Conservation (phyloP, 2,329 filamentous ascomycete genomes). For the Rachicladosporium sp. region DNA sequence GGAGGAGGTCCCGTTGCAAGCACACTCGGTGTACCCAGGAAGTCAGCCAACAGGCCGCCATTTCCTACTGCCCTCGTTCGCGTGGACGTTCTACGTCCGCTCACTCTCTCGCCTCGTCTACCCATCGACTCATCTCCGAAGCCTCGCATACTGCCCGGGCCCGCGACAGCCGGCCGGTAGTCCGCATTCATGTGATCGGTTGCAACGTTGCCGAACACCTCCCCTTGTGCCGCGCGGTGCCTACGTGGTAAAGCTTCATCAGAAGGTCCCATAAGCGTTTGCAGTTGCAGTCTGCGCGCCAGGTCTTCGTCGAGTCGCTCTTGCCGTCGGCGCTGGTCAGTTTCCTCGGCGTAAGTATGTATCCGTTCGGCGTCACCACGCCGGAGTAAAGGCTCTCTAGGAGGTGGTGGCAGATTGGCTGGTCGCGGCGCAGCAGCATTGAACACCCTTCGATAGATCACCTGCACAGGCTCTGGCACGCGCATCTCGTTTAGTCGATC, state of each 20-base stretch:
- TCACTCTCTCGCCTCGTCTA: conserved; percentile 19
- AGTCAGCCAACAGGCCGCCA: conserved; percentile 19
- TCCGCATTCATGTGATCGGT: conserved; percentile 52
- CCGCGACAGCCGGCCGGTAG: conserved; percentile 27
- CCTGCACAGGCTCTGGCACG: conserved; percentile 31
- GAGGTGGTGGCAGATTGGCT: conserved; percentile 9
- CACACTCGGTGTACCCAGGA: conserved; percentile 24
- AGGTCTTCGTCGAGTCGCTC: conserved; percentile 38
- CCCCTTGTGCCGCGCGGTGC: conserved; percentile 19
- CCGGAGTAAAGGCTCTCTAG: conserved; percentile 2
- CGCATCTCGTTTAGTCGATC: conserved; percentile 45
- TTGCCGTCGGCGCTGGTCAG: conserved; percentile 28
- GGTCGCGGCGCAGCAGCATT: conserved; percentile 10
- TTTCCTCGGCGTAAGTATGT: conserved; percentile 25
- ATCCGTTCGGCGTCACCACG: conserved; percentile 7
- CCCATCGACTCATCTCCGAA: conserved; percentile 22
- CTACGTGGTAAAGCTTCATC: conserved; percentile 16
- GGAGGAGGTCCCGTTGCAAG: conserved; percentile 11
- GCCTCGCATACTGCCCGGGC: conserved; percentile 19
- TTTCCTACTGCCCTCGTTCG: conserved; percentile 6
- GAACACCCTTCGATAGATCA: conserved; percentile 22
- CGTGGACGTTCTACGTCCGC: conserved; percentile 15
- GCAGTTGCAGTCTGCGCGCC: conserved; percentile 39
- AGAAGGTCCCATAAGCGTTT: conserved; percentile 22
- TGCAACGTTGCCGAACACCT: conserved; percentile 36